Evolutionary conservation across 805 yeast genomes (phyloP).

Genomic region (Scheffersomyces coipomensis): DNA sequence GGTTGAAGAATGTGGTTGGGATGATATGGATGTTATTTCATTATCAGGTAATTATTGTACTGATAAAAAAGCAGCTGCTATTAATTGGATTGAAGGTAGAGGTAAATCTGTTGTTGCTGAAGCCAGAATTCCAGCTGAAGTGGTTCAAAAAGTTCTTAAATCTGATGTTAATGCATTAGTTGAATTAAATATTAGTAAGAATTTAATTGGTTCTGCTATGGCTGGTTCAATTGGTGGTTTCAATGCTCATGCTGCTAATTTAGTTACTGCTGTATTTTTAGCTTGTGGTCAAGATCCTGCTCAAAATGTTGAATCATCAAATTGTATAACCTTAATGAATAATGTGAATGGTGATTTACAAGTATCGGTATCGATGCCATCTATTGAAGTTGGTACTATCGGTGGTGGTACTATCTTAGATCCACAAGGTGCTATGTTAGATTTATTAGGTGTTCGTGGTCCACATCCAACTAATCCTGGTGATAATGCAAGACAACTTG

Average conservation of each 20-base stretch:
- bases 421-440: slow-evolving; percentile 96
- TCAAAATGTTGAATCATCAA: slow-evolving; percentile 95
- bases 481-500: slow-evolving; percentile 89
- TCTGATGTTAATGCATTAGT: slow-evolving; percentile 91
- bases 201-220: slow-evolving; percentile 95
- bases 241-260: slow-evolving; percentile 96
- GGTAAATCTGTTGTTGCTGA: slow-evolving; percentile 98
- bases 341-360: slow-evolving; percentile 71
- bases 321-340: slow-evolving; percentile 94
- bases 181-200: slow-evolving; percentile 83
- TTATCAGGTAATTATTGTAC: slow-evolving; percentile 97
- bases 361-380: slow-evolving; percentile 98
- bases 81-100: slow-evolving; percentile 99
- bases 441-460: slow-evolving; percentile 90
- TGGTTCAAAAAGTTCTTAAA: slow-evolving; percentile 79
- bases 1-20: slow-evolving; percentile 87
- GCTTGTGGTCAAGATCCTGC: slow-evolving; percentile 99
- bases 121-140: slow-evolving; percentile 80
- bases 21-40: slow-evolving; percentile 89
- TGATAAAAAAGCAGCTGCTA: slow-evolving; percentile 96
- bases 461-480: slow-evolving; percentile 95
- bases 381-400: slow-evolving; percentile 97
- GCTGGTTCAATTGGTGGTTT: slow-evolving; percentile 98
- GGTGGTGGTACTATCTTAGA: slow-evolving; percentile 99
- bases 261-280: slow-evolving; percentile 88